Evolutionary conservation across 495 filamentous ascomycete genomes (phyloP), one percentile per base, ranked within the genome.

Genomic region (Penicillium nucicola): DNA sequence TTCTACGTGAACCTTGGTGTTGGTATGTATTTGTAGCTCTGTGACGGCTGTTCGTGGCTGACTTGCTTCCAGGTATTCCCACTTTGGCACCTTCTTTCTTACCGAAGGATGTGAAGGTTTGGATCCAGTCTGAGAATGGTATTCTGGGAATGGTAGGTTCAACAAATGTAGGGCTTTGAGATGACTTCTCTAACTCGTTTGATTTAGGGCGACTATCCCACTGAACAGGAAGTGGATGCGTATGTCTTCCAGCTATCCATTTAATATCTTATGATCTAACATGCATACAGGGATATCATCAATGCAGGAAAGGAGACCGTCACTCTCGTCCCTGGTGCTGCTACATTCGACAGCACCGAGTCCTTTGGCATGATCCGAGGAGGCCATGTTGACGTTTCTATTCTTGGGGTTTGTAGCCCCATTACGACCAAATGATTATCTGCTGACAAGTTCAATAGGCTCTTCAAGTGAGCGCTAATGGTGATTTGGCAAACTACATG

Each of bases 231-330:
- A 57, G 84, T 92, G 58, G 91, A 96, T 62, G 76, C 91, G 72
- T 75, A 60, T 56, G 70, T 64, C 20, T 11, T 18, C 37, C 7
- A 9, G 25, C 25, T 28, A 8, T 28, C 20, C 4, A 18, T 34
- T 10, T 25, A 13, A 14, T 14, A 11, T 35, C n/a, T 37, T 7
- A 37, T 22, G 4, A 18, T 17, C 45, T 59, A 53, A 52, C 38
- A 28, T 31, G 9, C 14, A 8, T 34, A 0, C 41, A 75, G 72
- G 1, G 91, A 96, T 65, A 82, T 96, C 35, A 92, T 96, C 75
- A 96, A 96, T 53, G 91, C 91, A 17, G 91, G 91, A 13, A 96
- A 96, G 66, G 90, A 96, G 65, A 96, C 90, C 1, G 90, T 96
- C 0, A 96, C 91, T 0, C 75, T 96, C 4, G 76, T 86, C 15